A percentile compares a stretch with the other conserved stretches of the same genome.
phyloP scores from a whole-genome alignment of 2,329 filamentous ascomycete genomes.

The Ophiostoma quercus region DNA sequence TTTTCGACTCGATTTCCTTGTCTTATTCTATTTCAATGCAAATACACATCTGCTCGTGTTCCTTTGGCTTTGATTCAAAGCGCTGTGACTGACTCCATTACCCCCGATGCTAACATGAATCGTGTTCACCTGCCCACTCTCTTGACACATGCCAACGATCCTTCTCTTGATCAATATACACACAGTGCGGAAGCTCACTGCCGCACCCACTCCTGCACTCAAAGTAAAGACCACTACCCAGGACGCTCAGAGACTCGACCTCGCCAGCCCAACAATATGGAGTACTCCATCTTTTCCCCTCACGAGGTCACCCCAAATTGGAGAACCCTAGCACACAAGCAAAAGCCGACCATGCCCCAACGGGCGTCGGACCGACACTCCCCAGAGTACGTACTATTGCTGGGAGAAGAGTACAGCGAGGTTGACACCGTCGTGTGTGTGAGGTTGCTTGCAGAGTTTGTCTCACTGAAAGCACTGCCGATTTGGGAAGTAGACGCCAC shows the following conservation, averaged over 20 bases:
- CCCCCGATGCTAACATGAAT: constrained; percentile 5
- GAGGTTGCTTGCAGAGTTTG: neutral
- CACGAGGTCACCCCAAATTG: constrained; percentile 4
- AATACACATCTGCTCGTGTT: neutral
- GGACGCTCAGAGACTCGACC: neutral
- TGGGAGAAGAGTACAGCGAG: neutral
- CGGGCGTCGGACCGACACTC: constrained; percentile 16
- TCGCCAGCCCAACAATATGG: neutral
- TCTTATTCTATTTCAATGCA: neutral
- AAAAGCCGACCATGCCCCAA: neutral
- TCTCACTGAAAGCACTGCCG: neutral
- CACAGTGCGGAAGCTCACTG: neutral
- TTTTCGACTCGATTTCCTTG: neutral
- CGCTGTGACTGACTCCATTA: neutral
- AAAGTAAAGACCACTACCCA: neutral
- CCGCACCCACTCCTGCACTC: neutral
- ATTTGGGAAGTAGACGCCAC: neutral
- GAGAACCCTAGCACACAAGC: neutral
- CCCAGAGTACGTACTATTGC: neutral
- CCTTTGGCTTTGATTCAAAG: neutral
- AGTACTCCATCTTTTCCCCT: constrained; percentile 15
- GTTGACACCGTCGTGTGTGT: too few species aligned
- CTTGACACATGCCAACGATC: neutral
- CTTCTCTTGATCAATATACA: neutral
- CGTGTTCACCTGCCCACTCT: neutral